phyloP scores from a whole-genome alignment of 1,139 yeast genomes.

The Candida sp. region DNA sequence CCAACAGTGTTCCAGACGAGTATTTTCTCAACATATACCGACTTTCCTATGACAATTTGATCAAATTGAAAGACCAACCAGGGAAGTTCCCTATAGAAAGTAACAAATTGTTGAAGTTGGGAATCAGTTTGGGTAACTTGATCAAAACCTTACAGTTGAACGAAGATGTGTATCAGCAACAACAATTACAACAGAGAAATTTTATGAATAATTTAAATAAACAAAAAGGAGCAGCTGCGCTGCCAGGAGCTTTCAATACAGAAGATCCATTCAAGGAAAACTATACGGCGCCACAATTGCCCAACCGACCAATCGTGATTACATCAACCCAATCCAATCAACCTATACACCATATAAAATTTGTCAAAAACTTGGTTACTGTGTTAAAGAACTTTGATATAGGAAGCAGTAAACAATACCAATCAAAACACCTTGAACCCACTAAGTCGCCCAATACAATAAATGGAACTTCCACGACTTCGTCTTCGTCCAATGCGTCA shows the following conservation, averaged over 20 bases:
- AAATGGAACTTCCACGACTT: not conserved
- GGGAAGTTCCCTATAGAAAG: conserved; percentile 34
- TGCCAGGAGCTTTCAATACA: not conserved
- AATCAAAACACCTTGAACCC: not conserved
- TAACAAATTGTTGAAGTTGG: conserved; percentile 37
- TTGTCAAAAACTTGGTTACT: conserved; percentile 29
- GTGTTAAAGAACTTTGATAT: conserved; percentile 43
- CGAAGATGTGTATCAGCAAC: conserved; percentile 26
- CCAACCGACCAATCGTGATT: not conserved
- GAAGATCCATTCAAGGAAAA: conserved; percentile 1
- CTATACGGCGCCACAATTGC: not conserved
- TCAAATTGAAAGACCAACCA: conserved; percentile 17
- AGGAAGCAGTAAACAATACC: conserved; percentile 14
- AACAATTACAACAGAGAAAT: conserved; percentile 17
- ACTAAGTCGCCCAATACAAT: not conserved
- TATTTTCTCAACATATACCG: conserved; percentile 31
- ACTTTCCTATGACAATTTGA: conserved; percentile 25
- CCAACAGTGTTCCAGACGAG: conserved; percentile 13
- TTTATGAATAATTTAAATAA: conserved; percentile 11
- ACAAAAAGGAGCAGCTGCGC: conserved; percentile 2
- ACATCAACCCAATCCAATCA: conserved; percentile 7
- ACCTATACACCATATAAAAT: conserved; percentile 33
- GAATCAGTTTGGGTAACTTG: conserved; percentile 43
- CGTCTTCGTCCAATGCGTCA: conserved; percentile 15
- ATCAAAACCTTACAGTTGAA: conserved; percentile 35